Conservation (phyloP, 345 rosid genomes). For the Gossypium turneri region DNA sequence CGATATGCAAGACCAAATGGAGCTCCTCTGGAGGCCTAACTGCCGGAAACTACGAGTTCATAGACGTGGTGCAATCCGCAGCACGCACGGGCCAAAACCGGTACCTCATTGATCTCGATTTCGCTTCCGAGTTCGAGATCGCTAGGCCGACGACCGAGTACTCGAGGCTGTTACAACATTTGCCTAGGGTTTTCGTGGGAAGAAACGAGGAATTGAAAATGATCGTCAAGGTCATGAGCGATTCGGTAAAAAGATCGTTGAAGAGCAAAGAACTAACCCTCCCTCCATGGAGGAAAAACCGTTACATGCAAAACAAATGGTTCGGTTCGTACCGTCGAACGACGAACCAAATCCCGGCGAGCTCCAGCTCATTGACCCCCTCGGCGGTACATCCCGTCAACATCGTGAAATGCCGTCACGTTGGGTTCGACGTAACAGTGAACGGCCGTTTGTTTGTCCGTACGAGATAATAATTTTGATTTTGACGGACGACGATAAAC, state of each 20-base stretch:
- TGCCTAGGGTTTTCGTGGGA: slow-evolving; percentile 65
- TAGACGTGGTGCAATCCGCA: slow-evolving; percentile 52
- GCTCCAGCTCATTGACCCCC: slow-evolving; percentile 23
- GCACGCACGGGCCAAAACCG: slow-evolving; percentile 25
- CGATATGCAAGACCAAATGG: slow-evolving; percentile 88
- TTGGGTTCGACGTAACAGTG: slow-evolving; percentile 60
- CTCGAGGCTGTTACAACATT: slow-evolving; percentile 33
- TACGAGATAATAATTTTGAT: slow-evolving; percentile 32
- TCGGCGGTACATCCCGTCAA: slow-evolving; percentile 14
- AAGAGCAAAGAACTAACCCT: slow-evolving; percentile 52
- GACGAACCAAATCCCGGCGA: slow-evolving; percentile 26
- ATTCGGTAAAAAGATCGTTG: slow-evolving; percentile 64
- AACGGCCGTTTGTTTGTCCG: slow-evolving; percentile 46
- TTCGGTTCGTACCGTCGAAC: slow-evolving; percentile 67
- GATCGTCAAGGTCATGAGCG: slow-evolving; percentile 48
- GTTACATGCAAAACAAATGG: slow-evolving; percentile 92
- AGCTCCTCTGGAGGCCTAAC: slow-evolving; percentile 48
- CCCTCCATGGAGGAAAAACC: slow-evolving; percentile 93
- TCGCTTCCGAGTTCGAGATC: slow-evolving; percentile 67
- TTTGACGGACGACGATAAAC: background rate
- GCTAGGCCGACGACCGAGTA: slow-evolving; percentile 75
- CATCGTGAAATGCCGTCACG: slow-evolving; percentile 50
- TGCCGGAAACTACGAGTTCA: slow-evolving; percentile 73
- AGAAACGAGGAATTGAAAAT: slow-evolving; percentile 55
- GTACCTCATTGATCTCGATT: slow-evolving; percentile 71